phyloP scores from a whole-genome alignment of 371 early-diverging fungal species.

The Syncephalastrum sp. region DNA sequence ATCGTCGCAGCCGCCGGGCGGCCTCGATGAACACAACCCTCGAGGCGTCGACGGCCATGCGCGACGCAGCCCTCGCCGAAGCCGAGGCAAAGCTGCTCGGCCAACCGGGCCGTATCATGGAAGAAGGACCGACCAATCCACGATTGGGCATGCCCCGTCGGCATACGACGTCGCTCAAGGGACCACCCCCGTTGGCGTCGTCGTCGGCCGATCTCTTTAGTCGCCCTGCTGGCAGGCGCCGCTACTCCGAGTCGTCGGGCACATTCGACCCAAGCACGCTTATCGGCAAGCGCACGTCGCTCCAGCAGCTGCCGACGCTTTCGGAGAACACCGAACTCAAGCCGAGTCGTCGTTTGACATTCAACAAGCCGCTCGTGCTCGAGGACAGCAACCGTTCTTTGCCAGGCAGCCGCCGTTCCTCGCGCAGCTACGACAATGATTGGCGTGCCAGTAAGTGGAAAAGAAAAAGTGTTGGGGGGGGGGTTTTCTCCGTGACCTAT shows the following conservation, averaged over 20 bases:
- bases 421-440: constrained; percentile 36
- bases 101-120: constrained; percentile 12
- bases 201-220: constrained; percentile 3
- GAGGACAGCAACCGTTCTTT: constrained; percentile 17
- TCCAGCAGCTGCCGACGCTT: constrained; percentile 30
- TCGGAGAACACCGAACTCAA: constrained; percentile 21
- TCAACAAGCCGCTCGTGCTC: constrained; percentile 32
- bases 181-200: no score
- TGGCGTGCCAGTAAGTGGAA: constrained; percentile 29
- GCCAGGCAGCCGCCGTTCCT: constrained; percentile 25
- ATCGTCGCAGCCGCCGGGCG: constrained; percentile 22
- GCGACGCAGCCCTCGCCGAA: constrained; percentile 36
- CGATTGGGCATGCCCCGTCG: constrained; percentile 8
- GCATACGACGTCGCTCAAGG: constrained; percentile 11
- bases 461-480: no score
- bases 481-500: not conserved
- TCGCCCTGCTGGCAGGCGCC: constrained; percentile 18
- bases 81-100: constrained; percentile 40
- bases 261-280: constrained; percentile 14
- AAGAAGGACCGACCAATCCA: constrained; percentile 7
- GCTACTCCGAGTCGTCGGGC: constrained; percentile 35
- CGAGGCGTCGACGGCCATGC: constrained; percentile 17
- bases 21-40: constrained; percentile 20
- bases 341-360: constrained; percentile 19
- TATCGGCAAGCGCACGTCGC: constrained; percentile 21